phyloP scores from a whole-genome alignment of 176 grass and related monocot genomes.

The Hordeum marinum region DNA sequence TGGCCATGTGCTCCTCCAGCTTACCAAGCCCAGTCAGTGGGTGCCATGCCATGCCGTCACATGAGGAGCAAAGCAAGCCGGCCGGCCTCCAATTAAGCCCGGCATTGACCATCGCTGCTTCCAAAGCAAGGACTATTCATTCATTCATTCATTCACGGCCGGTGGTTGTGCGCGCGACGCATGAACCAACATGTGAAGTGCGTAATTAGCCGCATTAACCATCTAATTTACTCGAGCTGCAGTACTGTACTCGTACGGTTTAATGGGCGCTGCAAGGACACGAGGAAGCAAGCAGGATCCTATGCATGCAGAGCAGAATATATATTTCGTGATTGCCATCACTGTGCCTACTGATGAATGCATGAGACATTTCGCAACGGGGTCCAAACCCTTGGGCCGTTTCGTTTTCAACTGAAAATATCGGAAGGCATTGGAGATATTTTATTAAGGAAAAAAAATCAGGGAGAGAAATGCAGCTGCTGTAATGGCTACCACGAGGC shows the following conservation, averaged over 20 bases:
- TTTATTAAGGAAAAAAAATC: no score
- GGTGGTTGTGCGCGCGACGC: background rate
- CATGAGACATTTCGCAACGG: background rate
- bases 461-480: no score
- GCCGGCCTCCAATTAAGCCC: slow-evolving; percentile 3
- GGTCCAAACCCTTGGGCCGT: no score
- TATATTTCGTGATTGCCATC: background rate
- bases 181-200: slow-evolving; percentile 24
- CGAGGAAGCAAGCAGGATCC: slow-evolving; percentile 32
- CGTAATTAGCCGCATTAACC: background rate
- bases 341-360: background rate
- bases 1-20: slow-evolving; percentile 38
- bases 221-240: background rate
- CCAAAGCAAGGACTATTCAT: slow-evolving; percentile 10
- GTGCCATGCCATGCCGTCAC: slow-evolving; percentile 19
- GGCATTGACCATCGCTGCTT: slow-evolving; percentile 33
- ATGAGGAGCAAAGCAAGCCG: slow-evolving; percentile 7
- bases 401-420: no score
- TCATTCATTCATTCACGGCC: background rate
- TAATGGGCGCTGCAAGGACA: background rate
- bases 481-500: no score
- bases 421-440: background rate
- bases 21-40: background rate
- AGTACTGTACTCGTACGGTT: no score
- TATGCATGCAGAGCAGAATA: slow-evolving; percentile 6